These are phyloP conservation scores for Mortierella sp. DNA, from an alignment of 371 early-diverging fungal genomes.

Conservation along the genomic window DNA sequence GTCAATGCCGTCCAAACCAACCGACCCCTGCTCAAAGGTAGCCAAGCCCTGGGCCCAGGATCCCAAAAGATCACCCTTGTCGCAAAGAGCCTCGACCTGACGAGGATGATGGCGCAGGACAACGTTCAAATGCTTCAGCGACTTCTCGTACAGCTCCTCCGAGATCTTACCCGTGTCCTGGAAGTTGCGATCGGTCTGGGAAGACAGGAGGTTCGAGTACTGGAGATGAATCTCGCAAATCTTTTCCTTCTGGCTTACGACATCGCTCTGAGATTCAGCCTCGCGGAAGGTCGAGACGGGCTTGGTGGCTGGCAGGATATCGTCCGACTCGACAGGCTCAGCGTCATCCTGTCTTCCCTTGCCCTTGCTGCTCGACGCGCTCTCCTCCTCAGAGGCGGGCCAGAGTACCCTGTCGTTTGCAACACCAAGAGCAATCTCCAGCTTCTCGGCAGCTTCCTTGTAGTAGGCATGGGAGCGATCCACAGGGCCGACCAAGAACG, in stretches of 20 bases:
- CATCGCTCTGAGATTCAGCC: constrained; percentile 38
- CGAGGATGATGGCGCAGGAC: constrained; percentile 63
- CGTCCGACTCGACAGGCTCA: constrained; percentile 23
- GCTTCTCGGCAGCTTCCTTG: constrained; percentile 50
- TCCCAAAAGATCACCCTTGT: constrained; percentile 75
- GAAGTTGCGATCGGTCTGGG: constrained; percentile 69
- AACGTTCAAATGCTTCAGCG: constrained; percentile 65
- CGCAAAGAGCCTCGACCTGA: constrained; percentile 78
- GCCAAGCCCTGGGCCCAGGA: constrained; percentile 68
- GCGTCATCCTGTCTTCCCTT: constrained; percentile 43
- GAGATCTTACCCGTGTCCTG: constrained; percentile 61
- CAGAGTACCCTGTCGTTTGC: constrained; percentile 45
- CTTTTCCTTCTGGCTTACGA: constrained; percentile 43
- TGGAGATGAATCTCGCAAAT: constrained; percentile 64
- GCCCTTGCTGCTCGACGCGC: constrained; percentile 32
- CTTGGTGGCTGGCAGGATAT: constrained; percentile 37
- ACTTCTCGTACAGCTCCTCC: constrained; percentile 60
- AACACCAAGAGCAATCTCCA: constrained; percentile 54
- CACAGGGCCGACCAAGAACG: constrained; percentile 51
- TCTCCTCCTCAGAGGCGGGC: constrained; percentile 29
- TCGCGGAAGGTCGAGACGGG: constrained; percentile 51
- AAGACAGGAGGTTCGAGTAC: constrained; percentile 66
- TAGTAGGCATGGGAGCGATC: constrained; percentile 52
- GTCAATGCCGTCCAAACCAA: constrained; percentile 19
- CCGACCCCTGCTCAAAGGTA: constrained; percentile 20